Conservation (phyloP, 2,329 filamentous ascomycete genomes). For the Metarhizium brunneum region DNA sequence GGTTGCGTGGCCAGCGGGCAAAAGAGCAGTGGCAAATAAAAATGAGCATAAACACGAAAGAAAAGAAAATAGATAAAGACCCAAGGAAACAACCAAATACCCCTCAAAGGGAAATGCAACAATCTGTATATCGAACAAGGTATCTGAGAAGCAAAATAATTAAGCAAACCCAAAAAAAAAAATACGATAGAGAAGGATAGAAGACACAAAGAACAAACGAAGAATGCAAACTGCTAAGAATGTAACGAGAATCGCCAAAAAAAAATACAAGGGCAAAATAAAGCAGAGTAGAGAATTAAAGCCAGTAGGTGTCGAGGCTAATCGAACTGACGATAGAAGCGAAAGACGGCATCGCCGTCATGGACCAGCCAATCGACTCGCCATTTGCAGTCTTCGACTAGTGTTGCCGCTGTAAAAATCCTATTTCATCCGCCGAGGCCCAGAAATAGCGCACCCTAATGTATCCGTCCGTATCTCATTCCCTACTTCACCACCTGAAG, state of each 20-base stretch:
- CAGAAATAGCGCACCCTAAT: constrained; percentile 12
- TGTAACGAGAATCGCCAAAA: background rate
- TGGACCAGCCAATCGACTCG: constrained; percentile 42
- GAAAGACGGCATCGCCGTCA: constrained; percentile 26
- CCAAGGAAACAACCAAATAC: background rate
- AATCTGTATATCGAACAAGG: constrained; percentile 50
- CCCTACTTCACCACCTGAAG: constrained; percentile 12
- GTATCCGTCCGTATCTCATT: constrained; percentile 17
- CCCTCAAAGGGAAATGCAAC: constrained; percentile 1
- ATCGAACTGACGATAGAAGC: constrained; percentile 31
- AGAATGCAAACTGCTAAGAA: constrained; percentile 8
- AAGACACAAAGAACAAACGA: constrained; percentile 16
- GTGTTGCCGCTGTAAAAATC: constrained; percentile 23
- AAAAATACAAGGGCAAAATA: constrained; percentile 1
- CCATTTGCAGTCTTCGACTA: constrained; percentile 35
- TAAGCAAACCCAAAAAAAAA: constrained; percentile 13
- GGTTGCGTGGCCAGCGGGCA: constrained; percentile 3
- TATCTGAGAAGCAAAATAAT: constrained; percentile 36
- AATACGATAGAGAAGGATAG: constrained; percentile 9
- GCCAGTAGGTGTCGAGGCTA: constrained; percentile 28
- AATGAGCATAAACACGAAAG: background rate
- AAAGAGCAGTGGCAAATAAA: background rate
- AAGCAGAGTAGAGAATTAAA: constrained; percentile 18
- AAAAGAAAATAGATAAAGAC: background rate
- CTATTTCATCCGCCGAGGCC: constrained; percentile 17